A percentile compares a stretch with the other conserved stretches of the same genome.
These are phyloP conservation scores for Volvariella surrecta DNA, from an alignment of 1,284 basidiomycete species.

Conservation along the genomic window DNA sequence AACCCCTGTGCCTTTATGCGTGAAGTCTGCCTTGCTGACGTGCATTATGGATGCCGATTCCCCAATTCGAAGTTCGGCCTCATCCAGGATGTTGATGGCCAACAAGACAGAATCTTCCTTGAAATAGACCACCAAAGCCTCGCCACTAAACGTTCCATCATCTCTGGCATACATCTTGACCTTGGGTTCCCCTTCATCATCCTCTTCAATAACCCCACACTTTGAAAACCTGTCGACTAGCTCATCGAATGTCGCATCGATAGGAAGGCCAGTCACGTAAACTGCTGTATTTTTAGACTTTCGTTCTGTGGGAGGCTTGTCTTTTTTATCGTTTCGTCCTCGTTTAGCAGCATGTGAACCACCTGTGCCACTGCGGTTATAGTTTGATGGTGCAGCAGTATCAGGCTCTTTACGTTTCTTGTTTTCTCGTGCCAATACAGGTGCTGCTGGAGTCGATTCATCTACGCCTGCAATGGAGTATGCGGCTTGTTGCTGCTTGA, in stretches of 20 bases:
- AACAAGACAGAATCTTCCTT: constrained; percentile 92
- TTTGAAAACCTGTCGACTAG: constrained; percentile 79
- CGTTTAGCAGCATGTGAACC: constrained; percentile 52
- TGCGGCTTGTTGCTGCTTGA: constrained; percentile 85
- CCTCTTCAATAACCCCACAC: constrained; percentile 90
- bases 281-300: constrained; percentile 89
- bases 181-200: constrained; percentile 79
- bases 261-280: constrained; percentile 83
- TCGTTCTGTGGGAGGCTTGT: constrained; percentile 35
- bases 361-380: constrained; percentile 34
- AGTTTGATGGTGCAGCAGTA: constrained; percentile 47
- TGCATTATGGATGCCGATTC: constrained; percentile 68
- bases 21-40: constrained; percentile 83
- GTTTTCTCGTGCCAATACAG: constrained; percentile 68
- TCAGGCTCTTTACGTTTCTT: constrained; percentile 78
- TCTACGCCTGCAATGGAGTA: constrained; percentile 88
- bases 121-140: constrained; percentile 95
- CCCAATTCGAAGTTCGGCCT: constrained; percentile 86
- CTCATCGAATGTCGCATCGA: constrained; percentile 69
- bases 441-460: constrained; percentile 83
- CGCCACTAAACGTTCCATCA: constrained; percentile 88
- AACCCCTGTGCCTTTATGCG: constrained; percentile 41
- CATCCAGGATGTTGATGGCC: constrained; percentile 84
- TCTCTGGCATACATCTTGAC: constrained; percentile 92
- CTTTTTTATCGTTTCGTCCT: constrained; percentile 46